phyloP scores from a whole-genome alignment of 345 rosid species.

The Brassica incana region DNA sequence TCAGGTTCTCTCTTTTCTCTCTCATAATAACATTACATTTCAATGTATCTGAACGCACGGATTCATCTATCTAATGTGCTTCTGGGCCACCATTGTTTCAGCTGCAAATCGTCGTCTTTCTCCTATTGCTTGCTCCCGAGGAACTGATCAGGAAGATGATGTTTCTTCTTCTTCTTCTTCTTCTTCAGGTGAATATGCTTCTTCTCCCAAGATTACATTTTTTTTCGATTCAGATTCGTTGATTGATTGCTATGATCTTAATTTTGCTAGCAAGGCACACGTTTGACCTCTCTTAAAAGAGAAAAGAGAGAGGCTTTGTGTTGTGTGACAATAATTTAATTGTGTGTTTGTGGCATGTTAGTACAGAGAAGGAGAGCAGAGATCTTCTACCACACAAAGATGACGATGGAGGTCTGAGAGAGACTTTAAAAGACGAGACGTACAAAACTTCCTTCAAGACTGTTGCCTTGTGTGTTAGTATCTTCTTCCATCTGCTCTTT shows the following conservation, averaged over 20 bases:
- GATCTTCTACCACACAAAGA: constrained; percentile 39
- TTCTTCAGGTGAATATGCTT: constrained; percentile 47
- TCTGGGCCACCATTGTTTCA: constrained; percentile 34
- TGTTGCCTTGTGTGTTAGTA: constrained; percentile 81
- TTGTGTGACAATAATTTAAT: background rate
- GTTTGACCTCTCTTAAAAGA: background rate
- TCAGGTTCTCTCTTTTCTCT: constrained; percentile 37
- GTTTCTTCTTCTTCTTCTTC: constrained; percentile 35
- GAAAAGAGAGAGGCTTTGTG: background rate
- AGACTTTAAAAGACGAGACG: constrained; percentile 41
- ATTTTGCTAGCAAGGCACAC: background rate
- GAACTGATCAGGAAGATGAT: constrained; percentile 57
- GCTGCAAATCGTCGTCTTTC: constrained; percentile 36
- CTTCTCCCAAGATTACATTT: background rate
- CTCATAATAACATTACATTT: background rate
- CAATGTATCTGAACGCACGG: background rate
- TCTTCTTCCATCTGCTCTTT: constrained; percentile 14
- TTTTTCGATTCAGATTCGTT: background rate
- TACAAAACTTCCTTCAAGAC: constrained; percentile 62
- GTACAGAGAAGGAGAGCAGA: constrained; percentile 51
- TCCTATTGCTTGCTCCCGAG: constrained; percentile 47
- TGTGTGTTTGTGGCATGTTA: constrained; percentile 28
- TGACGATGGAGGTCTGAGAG: constrained; percentile 22
- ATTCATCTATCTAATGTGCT: constrained; percentile 10
- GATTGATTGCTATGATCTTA: background rate